These are phyloP conservation scores for Obba rivulosa DNA, from an alignment of 768 basidiomycete genomes.

Conservation along the genomic window DNA sequence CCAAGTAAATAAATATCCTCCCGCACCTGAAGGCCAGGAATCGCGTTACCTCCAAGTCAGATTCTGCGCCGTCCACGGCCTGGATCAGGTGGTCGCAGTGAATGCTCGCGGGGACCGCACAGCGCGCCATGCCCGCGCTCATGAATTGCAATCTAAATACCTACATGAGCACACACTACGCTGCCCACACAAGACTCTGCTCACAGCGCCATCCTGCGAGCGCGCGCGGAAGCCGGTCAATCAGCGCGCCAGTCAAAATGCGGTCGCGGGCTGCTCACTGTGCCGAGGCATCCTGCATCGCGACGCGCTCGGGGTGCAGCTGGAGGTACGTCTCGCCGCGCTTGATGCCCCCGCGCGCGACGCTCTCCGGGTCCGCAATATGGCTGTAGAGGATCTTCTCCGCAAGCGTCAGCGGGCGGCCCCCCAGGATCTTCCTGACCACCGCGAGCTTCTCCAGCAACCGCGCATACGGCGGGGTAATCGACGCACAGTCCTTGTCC, in stretches of 20 bases:
- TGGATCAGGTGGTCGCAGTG: constrained; percentile 99
- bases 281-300: constrained; percentile 93
- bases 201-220: constrained; percentile 75
- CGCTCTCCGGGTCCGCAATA: constrained; percentile 68
- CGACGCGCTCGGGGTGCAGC: constrained; percentile 87
- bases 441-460: constrained; percentile 65
- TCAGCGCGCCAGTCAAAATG: neutral
- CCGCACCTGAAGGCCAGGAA: neutral
- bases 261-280: constrained; percentile 49
- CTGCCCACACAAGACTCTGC: constrained; percentile 14
- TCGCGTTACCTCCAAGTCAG: constrained; percentile 68
- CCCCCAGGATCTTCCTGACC: constrained; percentile 62
- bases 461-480: constrained; percentile 79
- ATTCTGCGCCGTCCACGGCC: constrained; percentile 81
- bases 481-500: constrained; percentile 59
- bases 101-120: constrained; percentile 86
- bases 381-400: constrained; percentile 98
- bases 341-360: constrained; percentile 60
- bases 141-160: constrained; percentile 86
- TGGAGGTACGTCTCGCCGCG: constrained; percentile 89
- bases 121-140: constrained; percentile 83
- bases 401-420: constrained; percentile 84
- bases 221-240: constrained; percentile 7
- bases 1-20: neutral
- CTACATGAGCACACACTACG: neutral